Conservation (phyloP, 495 filamentous ascomycete genomes). For the Platismatia glauca region DNA sequence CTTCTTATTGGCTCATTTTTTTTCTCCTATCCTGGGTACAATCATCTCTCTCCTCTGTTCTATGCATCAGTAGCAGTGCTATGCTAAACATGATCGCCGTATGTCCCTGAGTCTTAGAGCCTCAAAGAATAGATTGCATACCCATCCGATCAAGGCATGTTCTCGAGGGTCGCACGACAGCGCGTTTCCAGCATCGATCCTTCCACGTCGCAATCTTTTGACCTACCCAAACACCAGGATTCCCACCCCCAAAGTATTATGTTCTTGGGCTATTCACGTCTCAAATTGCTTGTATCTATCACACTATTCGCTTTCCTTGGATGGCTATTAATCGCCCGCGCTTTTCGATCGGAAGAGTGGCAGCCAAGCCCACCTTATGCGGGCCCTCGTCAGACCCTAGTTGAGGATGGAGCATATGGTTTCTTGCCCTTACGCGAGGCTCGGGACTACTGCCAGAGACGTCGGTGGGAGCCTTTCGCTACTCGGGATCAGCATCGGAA, state of each 20-base stretch:
- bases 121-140: not conserved
- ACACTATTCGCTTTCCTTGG: not conserved
- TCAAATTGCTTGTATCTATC: not conserved
- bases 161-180: constrained; percentile 2
- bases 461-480: constrained; percentile 19
- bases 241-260: not conserved
- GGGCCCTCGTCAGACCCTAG: constrained; percentile 3
- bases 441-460: constrained; percentile 13
- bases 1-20: not conserved
- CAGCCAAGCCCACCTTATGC: constrained; percentile 12
- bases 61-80: not conserved
- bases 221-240: no score
- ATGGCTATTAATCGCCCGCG: not conserved
- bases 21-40: not conserved
- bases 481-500: constrained; percentile 31
- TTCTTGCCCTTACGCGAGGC: constrained; percentile 17
- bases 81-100: not conserved
- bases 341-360: not conserved
- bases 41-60: not conserved
- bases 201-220: not conserved
- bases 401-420: constrained; percentile 9
- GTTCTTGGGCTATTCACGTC: not conserved
- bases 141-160: not conserved
- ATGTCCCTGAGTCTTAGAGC: not conserved
- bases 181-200: not conserved